Evolutionary conservation across 2,329 filamentous ascomycete species (phyloP), one percentile per base, ranked within the genome.

Genomic region (Colletotrichum sp.): DNA sequence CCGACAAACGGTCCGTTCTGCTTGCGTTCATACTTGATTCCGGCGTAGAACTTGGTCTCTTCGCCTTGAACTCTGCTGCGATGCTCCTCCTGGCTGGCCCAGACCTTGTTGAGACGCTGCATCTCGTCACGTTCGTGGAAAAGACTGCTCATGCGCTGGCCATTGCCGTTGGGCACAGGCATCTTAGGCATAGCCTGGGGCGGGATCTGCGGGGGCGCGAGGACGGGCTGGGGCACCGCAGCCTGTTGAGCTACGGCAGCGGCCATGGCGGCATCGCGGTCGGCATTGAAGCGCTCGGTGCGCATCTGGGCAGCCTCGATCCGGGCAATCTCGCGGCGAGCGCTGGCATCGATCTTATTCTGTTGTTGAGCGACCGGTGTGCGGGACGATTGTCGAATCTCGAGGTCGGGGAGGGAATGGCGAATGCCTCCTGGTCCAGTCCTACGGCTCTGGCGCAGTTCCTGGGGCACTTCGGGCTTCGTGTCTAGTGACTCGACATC

Each of bases 21-120:
- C 83, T 92, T 93, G 70, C 91, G 88, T 82, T 92, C 90, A 78
- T 93, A 93, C 81, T 91, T 92, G 80, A 92, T 84, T 28, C 91
- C 91, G 30, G 87, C 86, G 78, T 91, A 88, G 18, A 91, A 88
- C 82, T 91, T 93, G 70, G 88, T 87, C 26, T 92, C 89, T 18
- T 92, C 87, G 12, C 84, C 82, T 4, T 83, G 85, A 8, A 83
- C 83, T 43, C 84, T 85, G 70, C 87, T 82, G 5, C 88, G 84
- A 12, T 88, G 82, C 4, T 85, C 85, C 79, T 92, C 90, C 77
- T 92, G 90, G 2, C 87, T 84, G 0, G 85, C 87, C 90, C 90
- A 92, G 1, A 92, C 86, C 75, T 87, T 87, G 77, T 92, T 90
- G 26, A 92, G 85, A 3, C 89, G 86, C 68, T 87, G 86, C 77